Evolutionary conservation across 495 filamentous ascomycete genomes (phyloP).

Genomic region (Daldinia vernicosa): DNA sequence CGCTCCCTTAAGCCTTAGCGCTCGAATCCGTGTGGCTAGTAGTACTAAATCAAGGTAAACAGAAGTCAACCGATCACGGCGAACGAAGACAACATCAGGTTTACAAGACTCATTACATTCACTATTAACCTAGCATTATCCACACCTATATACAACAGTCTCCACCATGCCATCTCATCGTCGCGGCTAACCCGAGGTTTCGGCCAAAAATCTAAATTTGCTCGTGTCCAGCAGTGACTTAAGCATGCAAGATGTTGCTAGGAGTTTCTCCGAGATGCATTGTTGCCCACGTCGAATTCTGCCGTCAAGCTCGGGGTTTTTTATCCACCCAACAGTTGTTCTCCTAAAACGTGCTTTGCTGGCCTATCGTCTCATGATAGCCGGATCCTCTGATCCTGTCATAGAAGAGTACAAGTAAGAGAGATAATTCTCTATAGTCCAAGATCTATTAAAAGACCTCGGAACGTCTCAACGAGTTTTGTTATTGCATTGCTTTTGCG

Average conservation of each 20-base stretch:
- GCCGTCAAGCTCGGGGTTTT: neutral
- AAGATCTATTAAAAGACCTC: neutral
- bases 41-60: too few relatives aligned
- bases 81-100: neutral
- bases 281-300: too few relatives aligned
- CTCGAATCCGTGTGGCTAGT: neutral
- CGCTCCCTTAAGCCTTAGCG: neutral
- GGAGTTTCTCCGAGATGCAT: neutral
- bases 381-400: neutral
- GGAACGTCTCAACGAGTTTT: neutral
- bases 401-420: neutral
- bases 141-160: neutral
- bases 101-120: neutral
- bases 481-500: neutral
- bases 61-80: neutral
- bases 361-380: neutral
- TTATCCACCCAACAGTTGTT: neutral
- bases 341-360: neutral
- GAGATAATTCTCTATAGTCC: neutral
- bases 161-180: neutral
- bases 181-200: neutral
- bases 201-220: neutral
- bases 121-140: neutral
- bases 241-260: neutral
- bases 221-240: neutral